These are phyloP conservation scores for Panicum virgatum DNA, from an alignment of 202 grass and related monocot genomes.

Conservation along the genomic window DNA sequence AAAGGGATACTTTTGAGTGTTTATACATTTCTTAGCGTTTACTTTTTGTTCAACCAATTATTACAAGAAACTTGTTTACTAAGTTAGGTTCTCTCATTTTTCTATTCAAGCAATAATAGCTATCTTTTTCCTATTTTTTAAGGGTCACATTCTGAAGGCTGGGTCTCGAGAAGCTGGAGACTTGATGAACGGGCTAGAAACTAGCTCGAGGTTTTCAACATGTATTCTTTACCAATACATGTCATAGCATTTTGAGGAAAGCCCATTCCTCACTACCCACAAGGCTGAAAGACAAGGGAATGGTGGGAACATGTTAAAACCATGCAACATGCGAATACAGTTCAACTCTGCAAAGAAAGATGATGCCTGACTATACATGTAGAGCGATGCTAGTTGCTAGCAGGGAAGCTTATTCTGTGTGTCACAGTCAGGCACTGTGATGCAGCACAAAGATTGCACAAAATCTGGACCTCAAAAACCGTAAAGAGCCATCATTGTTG, in stretches of 20 bases:
- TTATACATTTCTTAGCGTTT: background rate
- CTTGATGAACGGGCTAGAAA: background rate
- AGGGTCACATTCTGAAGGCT: background rate
- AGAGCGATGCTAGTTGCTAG: background rate
- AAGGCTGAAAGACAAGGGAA: background rate
- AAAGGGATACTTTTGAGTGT: background rate
- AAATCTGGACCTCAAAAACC: background rate
- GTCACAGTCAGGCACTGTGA: background rate
- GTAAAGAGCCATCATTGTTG: background rate
- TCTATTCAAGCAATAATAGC: background rate
- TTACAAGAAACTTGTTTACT: slow-evolving; percentile 22
- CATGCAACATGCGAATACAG: background rate
- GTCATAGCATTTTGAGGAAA: slow-evolving; percentile 24
- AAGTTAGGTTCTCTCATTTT: slow-evolving; percentile 16
- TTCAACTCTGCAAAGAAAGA: background rate
- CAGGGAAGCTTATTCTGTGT: background rate
- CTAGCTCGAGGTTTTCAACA: background rate
- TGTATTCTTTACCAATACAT: background rate
- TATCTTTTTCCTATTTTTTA: background rate
- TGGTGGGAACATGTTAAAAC: background rate
- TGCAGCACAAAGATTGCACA: background rate
- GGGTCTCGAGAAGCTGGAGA: background rate
- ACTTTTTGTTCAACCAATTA: slow-evolving; percentile 25
- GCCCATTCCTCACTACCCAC: background rate
- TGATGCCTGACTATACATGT: background rate